Percentiles rank a stretch among this genome's conserved stretches.
Evolutionary conservation across 345 rosid genomes (phyloP).

Genomic region (Eucalyptus sp.): DNA sequence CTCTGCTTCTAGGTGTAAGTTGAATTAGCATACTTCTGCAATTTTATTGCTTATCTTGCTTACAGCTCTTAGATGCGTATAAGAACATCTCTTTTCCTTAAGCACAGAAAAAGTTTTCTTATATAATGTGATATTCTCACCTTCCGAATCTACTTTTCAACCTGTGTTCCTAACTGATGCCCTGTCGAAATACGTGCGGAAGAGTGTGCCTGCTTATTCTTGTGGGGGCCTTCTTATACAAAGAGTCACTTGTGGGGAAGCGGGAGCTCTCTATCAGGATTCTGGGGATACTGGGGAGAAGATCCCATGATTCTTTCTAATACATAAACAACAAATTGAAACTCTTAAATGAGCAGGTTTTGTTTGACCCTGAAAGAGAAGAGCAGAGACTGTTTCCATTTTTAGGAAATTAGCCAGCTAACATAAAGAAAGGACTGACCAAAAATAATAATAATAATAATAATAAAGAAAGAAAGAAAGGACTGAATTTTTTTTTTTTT

Average conservation of each 20-base stretch:
- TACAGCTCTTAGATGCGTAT: background rate
- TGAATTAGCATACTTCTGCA: background rate
- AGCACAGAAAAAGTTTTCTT: background rate
- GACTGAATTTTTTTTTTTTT: background rate
- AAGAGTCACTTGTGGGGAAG: background rate
- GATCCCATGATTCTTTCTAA: background rate
- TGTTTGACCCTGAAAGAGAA: background rate
- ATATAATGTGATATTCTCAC: background rate
- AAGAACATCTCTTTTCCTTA: background rate
- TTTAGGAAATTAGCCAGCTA: background rate
- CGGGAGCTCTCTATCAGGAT: background rate
- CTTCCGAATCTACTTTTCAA: background rate
- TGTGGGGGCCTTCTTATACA: background rate
- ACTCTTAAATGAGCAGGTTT: background rate
- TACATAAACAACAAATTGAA: background rate
- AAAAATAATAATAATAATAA: no score
- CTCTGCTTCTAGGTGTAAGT: background rate
- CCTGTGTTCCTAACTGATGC: background rate
- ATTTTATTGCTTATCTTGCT: background rate
- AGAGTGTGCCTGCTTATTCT: background rate
- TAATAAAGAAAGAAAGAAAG: background rate
- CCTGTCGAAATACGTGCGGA: background rate
- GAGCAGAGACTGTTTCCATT: background rate
- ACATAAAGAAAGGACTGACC: background rate
- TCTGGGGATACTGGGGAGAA: background rate